phyloP scores from a whole-genome alignment of 1,139 yeast genomes.

The Candida dubliniensis region DNA sequence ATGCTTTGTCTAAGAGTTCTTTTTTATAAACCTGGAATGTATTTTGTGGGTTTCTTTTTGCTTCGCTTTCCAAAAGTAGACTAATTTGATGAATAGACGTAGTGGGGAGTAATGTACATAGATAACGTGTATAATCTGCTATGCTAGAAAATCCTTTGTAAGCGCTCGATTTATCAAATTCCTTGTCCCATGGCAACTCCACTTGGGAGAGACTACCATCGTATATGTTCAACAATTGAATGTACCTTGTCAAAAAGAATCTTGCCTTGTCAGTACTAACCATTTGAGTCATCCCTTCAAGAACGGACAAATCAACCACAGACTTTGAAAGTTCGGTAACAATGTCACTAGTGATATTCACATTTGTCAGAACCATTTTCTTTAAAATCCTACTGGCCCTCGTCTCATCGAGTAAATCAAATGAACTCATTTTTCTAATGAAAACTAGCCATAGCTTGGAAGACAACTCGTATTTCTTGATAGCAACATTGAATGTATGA shows the following conservation, averaged over 20 bases:
- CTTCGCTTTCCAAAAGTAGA: slow-evolving; percentile 48
- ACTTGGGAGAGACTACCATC: slow-evolving; percentile 10
- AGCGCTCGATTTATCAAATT: slow-evolving; percentile 1
- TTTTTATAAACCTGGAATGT: slow-evolving; percentile 35
- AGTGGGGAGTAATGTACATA: slow-evolving; percentile 20
- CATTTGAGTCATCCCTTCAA: slow-evolving; percentile 10
- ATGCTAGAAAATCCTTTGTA: slow-evolving; percentile 15
- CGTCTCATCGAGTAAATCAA: slow-evolving; percentile 33
- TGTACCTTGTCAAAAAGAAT: slow-evolving; percentile 29
- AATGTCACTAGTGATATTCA: slow-evolving; percentile 34
- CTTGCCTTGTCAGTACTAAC: not conserved
- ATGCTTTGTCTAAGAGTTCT: slow-evolving; percentile 19
- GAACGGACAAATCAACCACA: slow-evolving; percentile 15
- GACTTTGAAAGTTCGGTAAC: slow-evolving; percentile 30
- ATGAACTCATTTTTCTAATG: slow-evolving; percentile 31
- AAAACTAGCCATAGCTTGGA: slow-evolving; percentile 40
- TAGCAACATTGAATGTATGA: slow-evolving; percentile 30
- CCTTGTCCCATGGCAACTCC: slow-evolving; percentile 21
- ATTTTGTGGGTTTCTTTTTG: slow-evolving; percentile 33
- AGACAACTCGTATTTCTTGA: slow-evolving; percentile 23
- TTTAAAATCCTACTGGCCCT: slow-evolving; percentile 29
- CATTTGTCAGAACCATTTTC: slow-evolving; percentile 25
- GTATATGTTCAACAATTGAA: slow-evolving; percentile 23
- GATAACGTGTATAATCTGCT: slow-evolving; percentile 25
- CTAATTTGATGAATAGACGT: slow-evolving; percentile 33